Evolutionary conservation across 2,329 filamentous ascomycete genomes (phyloP).

Genomic region (Pseudopithomyces maydicus): DNA sequence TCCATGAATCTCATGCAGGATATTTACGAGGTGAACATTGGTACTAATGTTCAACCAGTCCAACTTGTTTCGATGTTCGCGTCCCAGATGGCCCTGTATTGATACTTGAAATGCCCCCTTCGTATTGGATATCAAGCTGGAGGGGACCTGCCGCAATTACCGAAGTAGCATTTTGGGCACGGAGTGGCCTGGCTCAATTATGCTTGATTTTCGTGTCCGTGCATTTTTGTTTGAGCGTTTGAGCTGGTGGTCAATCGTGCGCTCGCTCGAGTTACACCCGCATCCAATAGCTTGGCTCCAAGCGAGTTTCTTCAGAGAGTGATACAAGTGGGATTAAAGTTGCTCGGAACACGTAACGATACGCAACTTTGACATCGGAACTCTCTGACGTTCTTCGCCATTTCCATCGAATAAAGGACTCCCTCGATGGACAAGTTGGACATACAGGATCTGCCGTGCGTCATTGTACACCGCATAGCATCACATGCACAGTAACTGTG

Average conservation of each 20-base stretch:
- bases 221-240: background rate
- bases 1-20: too few species aligned
- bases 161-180: too few species aligned
- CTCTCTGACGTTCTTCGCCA: background rate
- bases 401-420: background rate
- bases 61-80: too few species aligned
- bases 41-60: too few species aligned
- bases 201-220: too few species aligned
- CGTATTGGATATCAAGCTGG: too few species aligned
- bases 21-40: too few species aligned
- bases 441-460: background rate
- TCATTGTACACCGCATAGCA: background rate
- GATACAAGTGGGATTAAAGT: background rate
- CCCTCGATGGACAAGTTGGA: background rate
- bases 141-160: too few species aligned
- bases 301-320: background rate
- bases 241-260: background rate
- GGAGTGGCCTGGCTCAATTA: too few species aligned
- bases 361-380: background rate
- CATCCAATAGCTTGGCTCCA: background rate
- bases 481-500: background rate
- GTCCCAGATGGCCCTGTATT: too few species aligned
- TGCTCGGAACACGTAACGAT: background rate
- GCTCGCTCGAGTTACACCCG: background rate
- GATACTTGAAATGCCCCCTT: too few species aligned